Conservation (phyloP, 805 yeast genomes). For the Metschnikowia cerradonensis region DNA sequence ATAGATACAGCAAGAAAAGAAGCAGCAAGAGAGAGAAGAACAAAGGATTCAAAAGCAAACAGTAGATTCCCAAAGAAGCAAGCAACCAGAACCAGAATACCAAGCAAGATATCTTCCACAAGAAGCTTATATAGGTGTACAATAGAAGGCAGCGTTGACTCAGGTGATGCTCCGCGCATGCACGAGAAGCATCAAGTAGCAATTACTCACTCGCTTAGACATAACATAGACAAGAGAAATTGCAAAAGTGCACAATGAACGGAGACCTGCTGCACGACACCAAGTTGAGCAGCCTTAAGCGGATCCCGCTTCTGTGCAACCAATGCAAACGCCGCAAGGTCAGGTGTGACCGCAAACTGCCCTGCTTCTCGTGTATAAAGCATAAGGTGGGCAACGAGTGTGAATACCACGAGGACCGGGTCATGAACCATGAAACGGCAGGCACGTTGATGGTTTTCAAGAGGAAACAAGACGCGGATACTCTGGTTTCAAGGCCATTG, state of each 20-base stretch:
- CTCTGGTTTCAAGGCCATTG: too few relatives aligned
- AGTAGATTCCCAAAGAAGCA: too few relatives aligned
- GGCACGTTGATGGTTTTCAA: slow-evolving; percentile 6
- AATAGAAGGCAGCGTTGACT: neutral
- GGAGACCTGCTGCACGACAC: neutral
- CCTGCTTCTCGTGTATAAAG: slow-evolving; percentile 31
- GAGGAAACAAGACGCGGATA: neutral
- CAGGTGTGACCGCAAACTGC: slow-evolving; percentile 34
- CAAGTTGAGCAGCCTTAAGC: slow-evolving; percentile 3
- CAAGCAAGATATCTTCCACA: too few relatives aligned
- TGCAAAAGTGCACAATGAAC: neutral
- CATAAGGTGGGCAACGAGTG: slow-evolving; percentile 23
- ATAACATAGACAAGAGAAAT: neutral
- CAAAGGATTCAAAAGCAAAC: too few relatives aligned
- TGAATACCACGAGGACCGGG: slow-evolving; percentile 21
- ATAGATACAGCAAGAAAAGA: too few relatives aligned
- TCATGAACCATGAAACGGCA: slow-evolving; percentile 3
- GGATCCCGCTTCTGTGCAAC: slow-evolving; percentile 30
- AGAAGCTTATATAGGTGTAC: neutral
- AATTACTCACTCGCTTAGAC: too few relatives aligned
- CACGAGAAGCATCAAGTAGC: too few relatives aligned
- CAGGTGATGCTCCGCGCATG: neutral
- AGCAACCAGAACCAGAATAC: too few relatives aligned
- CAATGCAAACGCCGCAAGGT: slow-evolving; percentile 35
- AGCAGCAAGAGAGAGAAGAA: too few relatives aligned